Evolutionary conservation across 2,329 filamentous ascomycete species (phyloP), one percentile per base, ranked within the genome.

Genomic region (Calonectria pauciramosa): DNA sequence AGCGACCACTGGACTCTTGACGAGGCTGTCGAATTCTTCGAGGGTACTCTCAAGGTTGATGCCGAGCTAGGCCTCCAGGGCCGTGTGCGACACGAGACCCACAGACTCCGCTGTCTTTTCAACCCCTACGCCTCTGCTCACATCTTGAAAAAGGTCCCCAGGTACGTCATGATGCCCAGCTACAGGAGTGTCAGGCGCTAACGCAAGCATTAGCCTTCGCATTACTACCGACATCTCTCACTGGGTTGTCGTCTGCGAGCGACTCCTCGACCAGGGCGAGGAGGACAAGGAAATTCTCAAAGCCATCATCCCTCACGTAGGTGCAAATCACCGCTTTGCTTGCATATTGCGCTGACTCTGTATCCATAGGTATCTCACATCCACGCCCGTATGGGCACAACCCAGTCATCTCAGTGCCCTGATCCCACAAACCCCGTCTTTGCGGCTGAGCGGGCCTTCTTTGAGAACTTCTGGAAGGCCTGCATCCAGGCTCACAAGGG

Each of bases 341-440:
- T 10, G 20, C n/a, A 13, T 10, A 10, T 10, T 13, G 0, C 16
- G 11, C 28, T 60, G 1, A 49, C 32, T 20, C 10, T 10, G n/a
- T 7, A 11, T 4, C 4, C n/a, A 16, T 4, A 73, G 63, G 64
- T 74, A 14, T 70, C 59, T 34, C 83, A 85, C 54, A 83, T 85
- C 28, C 84, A 85, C 66, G 77, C 83, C 1, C 78, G 84, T 32
- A 84, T 84, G 23, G 82, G 84, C 20, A 85, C 83, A 13, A 84
- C 83, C 2, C 83, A 85, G 36, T 80, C 83, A 0, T 85, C 84
- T 0, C 84, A 85, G 59, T 85, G 83, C 32, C 82, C 83, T 1
- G 83, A 85, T 5, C 84, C 84, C 3, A 77, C 80, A 2, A 79
- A 84, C 38, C 79, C 80, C 0, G 71, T 76, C 26, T 85, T 83